Percentiles rank a stretch among this genome's conserved stretches.
Evolutionary conservation across 2,329 filamentous ascomycete species (phyloP).

Genomic region (Thelonectria olida): DNA sequence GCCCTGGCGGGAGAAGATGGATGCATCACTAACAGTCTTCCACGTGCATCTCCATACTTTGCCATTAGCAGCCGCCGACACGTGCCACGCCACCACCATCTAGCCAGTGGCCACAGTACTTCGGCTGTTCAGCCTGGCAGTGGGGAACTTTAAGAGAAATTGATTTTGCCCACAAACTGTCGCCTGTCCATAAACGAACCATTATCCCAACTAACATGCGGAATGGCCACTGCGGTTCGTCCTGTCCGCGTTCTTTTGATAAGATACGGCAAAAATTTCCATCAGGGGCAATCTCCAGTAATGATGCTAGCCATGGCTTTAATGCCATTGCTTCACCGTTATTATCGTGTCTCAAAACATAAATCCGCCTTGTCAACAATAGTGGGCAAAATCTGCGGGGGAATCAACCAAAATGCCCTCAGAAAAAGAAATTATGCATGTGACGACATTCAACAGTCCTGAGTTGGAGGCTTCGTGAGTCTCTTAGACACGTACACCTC

Average conservation of each 20-base stretch:
- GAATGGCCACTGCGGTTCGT: slow-evolving; percentile 5
- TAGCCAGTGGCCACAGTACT: slow-evolving; percentile 32
- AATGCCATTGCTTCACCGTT: slow-evolving; percentile 10
- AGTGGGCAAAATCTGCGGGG: slow-evolving; percentile 1
- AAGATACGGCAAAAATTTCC: slow-evolving; percentile 5
- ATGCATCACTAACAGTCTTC: slow-evolving; percentile 28
- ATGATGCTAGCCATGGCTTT: neutral
- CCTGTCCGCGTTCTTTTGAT: slow-evolving; percentile 11
- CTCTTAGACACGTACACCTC: neutral
- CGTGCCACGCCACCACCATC: slow-evolving; percentile 34
- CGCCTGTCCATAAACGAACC: slow-evolving; percentile 1
- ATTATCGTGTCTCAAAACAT: slow-evolving; percentile 4
- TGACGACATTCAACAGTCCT: neutral
- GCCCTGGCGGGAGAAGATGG: neutral
- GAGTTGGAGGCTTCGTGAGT: too few species aligned
- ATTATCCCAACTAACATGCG: neutral
- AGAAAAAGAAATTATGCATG: neutral
- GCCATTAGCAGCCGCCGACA: slow-evolving; percentile 22
- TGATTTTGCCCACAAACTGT: slow-evolving; percentile 27
- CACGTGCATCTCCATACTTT: neutral
- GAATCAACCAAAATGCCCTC: neutral
- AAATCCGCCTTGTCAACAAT: neutral
- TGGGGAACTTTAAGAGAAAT: slow-evolving; percentile 16
- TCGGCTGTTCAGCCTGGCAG: slow-evolving; percentile 23
- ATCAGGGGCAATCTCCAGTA: neutral